These are phyloP conservation scores for Xylaria sp. DNA, from an alignment of 2,329 filamentous ascomycete genomes.

Conservation along the genomic window DNA sequence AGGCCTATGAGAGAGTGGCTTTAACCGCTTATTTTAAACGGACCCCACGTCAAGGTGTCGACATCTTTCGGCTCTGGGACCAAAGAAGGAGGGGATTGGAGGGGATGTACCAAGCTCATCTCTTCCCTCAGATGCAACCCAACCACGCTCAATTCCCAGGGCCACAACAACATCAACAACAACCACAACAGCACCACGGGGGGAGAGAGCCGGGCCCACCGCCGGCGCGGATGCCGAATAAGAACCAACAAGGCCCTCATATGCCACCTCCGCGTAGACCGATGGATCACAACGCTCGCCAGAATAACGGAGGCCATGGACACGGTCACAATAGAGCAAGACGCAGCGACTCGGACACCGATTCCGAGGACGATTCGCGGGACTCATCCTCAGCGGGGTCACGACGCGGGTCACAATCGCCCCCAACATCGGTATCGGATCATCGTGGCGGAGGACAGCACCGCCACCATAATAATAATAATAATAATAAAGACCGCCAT, in stretches of 20 bases:
- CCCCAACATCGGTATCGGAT: slow-evolving; percentile 38
- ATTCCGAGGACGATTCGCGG: slow-evolving; percentile 35
- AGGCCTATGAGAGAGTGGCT: slow-evolving; percentile 53
- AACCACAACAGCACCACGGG: background rate
- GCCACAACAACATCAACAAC: slow-evolving; percentile 1
- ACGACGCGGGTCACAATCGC: slow-evolving; percentile 30
- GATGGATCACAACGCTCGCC: background rate
- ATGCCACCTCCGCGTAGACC: background rate
- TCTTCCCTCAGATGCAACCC: slow-evolving; percentile 12
- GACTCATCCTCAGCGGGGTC: slow-evolving; percentile 33
- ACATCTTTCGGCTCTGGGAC: slow-evolving; percentile 44
- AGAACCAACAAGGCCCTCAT: slow-evolving; percentile 2
- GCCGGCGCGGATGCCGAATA: background rate
- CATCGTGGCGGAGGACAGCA: slow-evolving; percentile 4
- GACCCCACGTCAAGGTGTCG: slow-evolving; percentile 50
- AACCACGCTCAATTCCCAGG: slow-evolving; percentile 10
- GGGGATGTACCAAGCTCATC: slow-evolving; percentile 5
- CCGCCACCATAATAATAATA: no score
- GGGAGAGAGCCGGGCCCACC: background rate
- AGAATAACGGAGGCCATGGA: background rate
- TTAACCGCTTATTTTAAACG: slow-evolving; percentile 61
- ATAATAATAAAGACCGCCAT: slow-evolving; percentile 16
- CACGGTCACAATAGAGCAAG: slow-evolving; percentile 9
- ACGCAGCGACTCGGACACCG: slow-evolving; percentile 19
- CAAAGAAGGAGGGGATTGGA: slow-evolving; percentile 25